A percentile compares a stretch with the other conserved stretches of the same genome.
Conservation (phyloP, 2,329 filamentous ascomycete species). For the Raffaelea ambrosiae region DNA sequence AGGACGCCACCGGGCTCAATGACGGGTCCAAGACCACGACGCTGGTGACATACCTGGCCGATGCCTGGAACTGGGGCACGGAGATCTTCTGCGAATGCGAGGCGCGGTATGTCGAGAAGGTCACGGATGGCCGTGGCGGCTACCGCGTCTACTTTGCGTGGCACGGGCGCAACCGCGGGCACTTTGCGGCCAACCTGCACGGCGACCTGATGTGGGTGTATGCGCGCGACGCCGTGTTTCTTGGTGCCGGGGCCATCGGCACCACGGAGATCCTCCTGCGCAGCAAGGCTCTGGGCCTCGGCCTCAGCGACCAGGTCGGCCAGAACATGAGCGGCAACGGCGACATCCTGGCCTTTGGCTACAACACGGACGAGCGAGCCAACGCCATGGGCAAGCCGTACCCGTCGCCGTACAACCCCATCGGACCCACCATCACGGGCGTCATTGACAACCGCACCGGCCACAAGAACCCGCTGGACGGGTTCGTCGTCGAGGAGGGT, state of each 20-base stretch:
- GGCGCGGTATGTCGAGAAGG: conserved; percentile 52
- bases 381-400: conserved; percentile 46
- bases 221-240: conserved; percentile 55
- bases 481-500: conserved; percentile 57
- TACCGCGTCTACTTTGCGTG: conserved; percentile 58
- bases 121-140: conserved; percentile 35
- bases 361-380: conserved; percentile 48
- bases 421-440: conserved; percentile 55
- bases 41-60: conserved; percentile 57
- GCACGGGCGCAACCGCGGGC: conserved; percentile 49
- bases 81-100: conserved; percentile 65
- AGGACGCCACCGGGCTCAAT: conserved; percentile 56
- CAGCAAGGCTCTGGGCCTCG: conserved; percentile 49
- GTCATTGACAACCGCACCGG: conserved; percentile 51
- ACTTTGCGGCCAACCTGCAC: conserved; percentile 45
- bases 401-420: conserved; percentile 41
- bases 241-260: conserved; percentile 56
- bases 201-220: conserved; percentile 59
- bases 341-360: conserved; percentile 57
- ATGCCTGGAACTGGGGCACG: conserved; percentile 65
- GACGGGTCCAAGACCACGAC: conserved; percentile 61
- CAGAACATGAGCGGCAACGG: conserved; percentile 58
- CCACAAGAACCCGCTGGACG: conserved; percentile 46
- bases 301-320: conserved; percentile 48
- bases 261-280: conserved; percentile 58